Conservation (phyloP, 2,329 filamentous ascomycete species). For the Fusarium staphyleae region DNA sequence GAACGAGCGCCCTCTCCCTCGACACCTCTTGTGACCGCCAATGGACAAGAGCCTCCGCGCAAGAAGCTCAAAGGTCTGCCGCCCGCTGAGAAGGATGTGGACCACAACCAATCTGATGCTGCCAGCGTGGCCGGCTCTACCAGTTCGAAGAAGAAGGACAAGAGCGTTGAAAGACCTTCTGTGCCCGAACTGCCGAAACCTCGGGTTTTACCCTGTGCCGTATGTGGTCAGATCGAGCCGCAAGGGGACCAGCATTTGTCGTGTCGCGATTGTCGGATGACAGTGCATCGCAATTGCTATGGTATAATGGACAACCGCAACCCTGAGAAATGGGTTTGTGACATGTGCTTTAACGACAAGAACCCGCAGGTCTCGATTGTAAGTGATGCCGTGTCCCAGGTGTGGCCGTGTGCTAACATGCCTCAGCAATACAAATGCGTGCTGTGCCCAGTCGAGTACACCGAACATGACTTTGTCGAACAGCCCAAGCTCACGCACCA, state of each 20-base stretch:
- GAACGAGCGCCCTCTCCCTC: conserved; percentile 52
- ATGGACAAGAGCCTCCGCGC: conserved; percentile 61
- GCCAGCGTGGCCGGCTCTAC: conserved; percentile 50
- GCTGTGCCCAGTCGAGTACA: conserved; percentile 83
- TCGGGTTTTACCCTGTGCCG: conserved; percentile 79
- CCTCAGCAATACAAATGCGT: conserved; percentile 86
- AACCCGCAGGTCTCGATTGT: conserved; percentile 91
- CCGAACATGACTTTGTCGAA: conserved; percentile 83
- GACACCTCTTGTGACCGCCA: conserved; percentile 30
- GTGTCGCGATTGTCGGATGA: conserved; percentile 88
- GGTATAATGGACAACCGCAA: conserved; percentile 77
- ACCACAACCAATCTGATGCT: conserved; percentile 55
- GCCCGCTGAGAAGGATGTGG: conserved; percentile 58
- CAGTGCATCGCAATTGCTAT: conserved; percentile 92
- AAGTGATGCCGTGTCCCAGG: conserved; percentile 48
- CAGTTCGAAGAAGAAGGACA: conserved; percentile 66
- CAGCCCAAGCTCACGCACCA: conserved; percentile 58
- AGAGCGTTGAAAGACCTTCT: conserved; percentile 61
- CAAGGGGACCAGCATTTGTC: conserved; percentile 75
- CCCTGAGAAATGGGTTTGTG: conserved; percentile 87
- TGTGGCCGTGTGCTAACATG: conserved; percentile 42
- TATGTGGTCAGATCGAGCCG: conserved; percentile 79
- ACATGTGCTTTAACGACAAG: conserved; percentile 95
- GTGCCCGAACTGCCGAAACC: conserved; percentile 80
- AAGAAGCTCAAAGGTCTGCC: conserved; percentile 68